Evolutionary conservation across 352 stramenopile species (phyloP), one percentile per base, ranked within the genome.

Genomic region (Pythium graminicola): DNA sequence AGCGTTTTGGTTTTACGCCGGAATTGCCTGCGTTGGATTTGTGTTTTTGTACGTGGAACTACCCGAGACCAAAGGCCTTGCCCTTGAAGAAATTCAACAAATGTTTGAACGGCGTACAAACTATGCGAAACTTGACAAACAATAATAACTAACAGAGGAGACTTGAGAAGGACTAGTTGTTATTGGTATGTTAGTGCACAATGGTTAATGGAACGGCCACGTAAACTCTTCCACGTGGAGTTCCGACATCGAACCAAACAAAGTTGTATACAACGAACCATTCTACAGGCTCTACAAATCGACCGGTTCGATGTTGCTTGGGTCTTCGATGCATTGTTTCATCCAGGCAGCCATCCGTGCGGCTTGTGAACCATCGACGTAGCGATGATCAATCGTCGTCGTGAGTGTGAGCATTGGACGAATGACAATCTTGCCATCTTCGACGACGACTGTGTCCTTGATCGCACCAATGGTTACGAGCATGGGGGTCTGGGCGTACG

Each of bases 51-150:
- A 73, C 60, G 62, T 65, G 44, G 60, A 65, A 40, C 60, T 98
- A 33, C 94, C 91, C 0, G 94, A 98, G 73, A 98, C 92, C 11
- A 97, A 97, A 40, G 93, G 93, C 4, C 61, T 96, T 13, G 73
- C 72, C 27, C 78, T 98, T 1, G 93, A 98, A 62, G 88, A 97
- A 41, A 97, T 98, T 50, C 81, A 97, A 64, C 57, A 64, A 23
- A 73, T 97, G 28, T 98, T 98, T 67, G 61, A 73, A 35, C 59
- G 60, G 6, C 57, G 58, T 4, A 38, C 48, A 19, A 56, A 53
- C 28, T 83, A 86, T 49, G 62, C 60, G 22, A 67, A 67, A 28
- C 74, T 80, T 46, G 65, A 73, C 39, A 67, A 67, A 39, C 29
- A 62, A 24, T 50, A 39, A 49, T n/a, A n/a, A n/a, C n/a, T n/a